These are phyloP conservation scores for Dovyalis caffra DNA, from an alignment of 345 rosid species.

Conservation along the genomic window DNA sequence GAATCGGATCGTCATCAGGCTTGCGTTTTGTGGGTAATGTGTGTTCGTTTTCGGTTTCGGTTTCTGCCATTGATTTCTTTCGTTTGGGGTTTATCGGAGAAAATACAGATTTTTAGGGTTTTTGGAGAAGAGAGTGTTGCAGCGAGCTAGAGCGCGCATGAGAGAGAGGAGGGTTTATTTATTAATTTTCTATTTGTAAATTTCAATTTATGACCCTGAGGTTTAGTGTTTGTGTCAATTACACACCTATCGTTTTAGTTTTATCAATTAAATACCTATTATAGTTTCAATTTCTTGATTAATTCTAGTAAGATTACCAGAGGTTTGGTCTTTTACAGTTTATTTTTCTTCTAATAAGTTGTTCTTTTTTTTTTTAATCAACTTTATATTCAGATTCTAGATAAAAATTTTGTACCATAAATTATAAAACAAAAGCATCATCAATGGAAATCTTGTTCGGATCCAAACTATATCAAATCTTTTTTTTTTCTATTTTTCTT, in stretches of 20 bases:
- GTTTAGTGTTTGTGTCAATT: too few relatives aligned
- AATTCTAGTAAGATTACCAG: background rate
- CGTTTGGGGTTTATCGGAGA: conserved; percentile 6
- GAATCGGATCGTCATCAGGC: conserved; percentile 30
- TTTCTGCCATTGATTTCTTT: conserved; percentile 51
- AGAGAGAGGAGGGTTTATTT: background rate
- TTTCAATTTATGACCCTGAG: background rate
- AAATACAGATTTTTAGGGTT: conserved; percentile 6
- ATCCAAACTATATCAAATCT: too few relatives aligned
- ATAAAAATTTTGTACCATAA: too few relatives aligned
- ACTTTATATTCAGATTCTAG: too few relatives aligned
- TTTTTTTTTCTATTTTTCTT: too few relatives aligned
- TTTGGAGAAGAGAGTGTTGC: background rate
- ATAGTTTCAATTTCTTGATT: background rate
- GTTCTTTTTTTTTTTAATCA: too few relatives aligned
- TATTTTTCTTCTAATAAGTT: too few relatives aligned
- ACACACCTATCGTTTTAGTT: too few relatives aligned
- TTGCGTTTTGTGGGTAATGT: conserved; percentile 63
- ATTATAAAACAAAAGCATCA: too few relatives aligned
- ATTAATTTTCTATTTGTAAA: background rate
- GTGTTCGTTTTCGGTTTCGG: conserved; percentile 40
- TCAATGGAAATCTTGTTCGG: too few relatives aligned
- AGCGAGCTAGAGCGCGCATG: too few relatives aligned
- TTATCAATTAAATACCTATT: background rate
- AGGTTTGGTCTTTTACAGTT: background rate